Evolutionary conservation across 768 basidiomycete species (phyloP).

Genomic region (Hericium erinaceus): DNA sequence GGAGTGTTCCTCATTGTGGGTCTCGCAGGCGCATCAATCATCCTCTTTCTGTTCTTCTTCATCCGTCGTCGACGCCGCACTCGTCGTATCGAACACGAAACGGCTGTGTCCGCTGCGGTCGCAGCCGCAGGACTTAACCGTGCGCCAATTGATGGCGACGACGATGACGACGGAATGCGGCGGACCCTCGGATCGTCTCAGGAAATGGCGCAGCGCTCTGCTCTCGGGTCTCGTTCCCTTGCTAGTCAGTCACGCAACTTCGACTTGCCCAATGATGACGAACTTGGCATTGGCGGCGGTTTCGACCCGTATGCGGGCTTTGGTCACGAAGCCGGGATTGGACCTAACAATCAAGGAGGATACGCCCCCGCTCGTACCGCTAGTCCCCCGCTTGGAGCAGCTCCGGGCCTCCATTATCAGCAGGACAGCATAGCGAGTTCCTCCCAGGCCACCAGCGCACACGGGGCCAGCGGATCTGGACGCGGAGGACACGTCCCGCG

Average conservation of each 20-base stretch:
- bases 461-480: constrained; percentile 17
- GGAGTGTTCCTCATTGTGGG: constrained; percentile 90
- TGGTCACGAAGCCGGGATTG: constrained; percentile 11
- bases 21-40: constrained; percentile 59
- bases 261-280: constrained; percentile 12
- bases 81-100: constrained; percentile 55
- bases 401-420: constrained; percentile 7
- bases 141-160: constrained; percentile 48
- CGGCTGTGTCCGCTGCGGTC: constrained; percentile 60
- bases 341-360: constrained; percentile 24
- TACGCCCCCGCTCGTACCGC: constrained; percentile 40
- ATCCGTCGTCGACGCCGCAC: constrained; percentile 56
- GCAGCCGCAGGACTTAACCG: constrained; percentile 66
- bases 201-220: constrained; percentile 18
- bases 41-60: constrained; percentile 64
- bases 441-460: constrained; percentile 14
- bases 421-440: constrained; percentile 1
- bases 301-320: constrained; percentile 9
- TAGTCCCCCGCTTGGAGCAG: constrained; percentile 32
- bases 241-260: constrained; percentile 12
- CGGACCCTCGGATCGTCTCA: constrained; percentile 10
- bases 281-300: constrained; percentile 1
- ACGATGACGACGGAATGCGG: constrained; percentile 15
- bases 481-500: constrained; percentile 34
- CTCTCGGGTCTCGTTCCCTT: constrained; percentile 14